Percentiles rank a stretch among this genome's conserved stretches.
Evolutionary conservation across 1,139 yeast genomes (phyloP).

Genomic region (Nakaseomyces bracarensis): DNA sequence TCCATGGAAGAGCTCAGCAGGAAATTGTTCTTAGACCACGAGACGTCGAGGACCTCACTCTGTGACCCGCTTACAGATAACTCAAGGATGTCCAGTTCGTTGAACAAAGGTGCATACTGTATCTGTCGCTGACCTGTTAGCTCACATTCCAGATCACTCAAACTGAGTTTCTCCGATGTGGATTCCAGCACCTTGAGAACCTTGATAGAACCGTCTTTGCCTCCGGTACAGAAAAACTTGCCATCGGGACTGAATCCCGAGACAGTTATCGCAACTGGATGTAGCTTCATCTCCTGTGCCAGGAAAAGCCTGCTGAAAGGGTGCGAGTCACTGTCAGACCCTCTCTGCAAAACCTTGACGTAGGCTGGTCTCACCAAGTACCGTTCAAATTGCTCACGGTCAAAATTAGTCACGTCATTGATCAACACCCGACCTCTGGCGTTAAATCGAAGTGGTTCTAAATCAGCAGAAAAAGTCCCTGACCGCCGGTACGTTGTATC

Average conservation of each 20-base stretch:
- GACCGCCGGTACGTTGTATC: slow-evolving; percentile 1
- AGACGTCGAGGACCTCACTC: slow-evolving; percentile 55
- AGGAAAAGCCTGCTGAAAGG: slow-evolving; percentile 49
- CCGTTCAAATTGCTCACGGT: slow-evolving; percentile 30
- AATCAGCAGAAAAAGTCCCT: slow-evolving; percentile 20
- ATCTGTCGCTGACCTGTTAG: slow-evolving; percentile 11
- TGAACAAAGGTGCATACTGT: slow-evolving; percentile 68
- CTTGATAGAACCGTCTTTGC: slow-evolving; percentile 44
- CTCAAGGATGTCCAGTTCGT: slow-evolving; percentile 47
- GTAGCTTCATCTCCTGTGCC: slow-evolving; percentile 60
- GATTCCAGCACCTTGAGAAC: background rate
- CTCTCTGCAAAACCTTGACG: slow-evolving; percentile 37
- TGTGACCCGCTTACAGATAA: slow-evolving; percentile 56
- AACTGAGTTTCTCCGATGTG: slow-evolving; percentile 1
- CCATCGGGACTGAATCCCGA: slow-evolving; percentile 67
- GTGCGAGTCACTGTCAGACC: background rate
- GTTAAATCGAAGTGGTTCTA: slow-evolving; percentile 22
- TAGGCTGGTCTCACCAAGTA: slow-evolving; percentile 46
- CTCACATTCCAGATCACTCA: slow-evolving; percentile 6
- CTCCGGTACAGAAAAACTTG: slow-evolving; percentile 72
- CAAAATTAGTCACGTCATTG: slow-evolving; percentile 9
- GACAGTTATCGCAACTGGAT: slow-evolving; percentile 8
- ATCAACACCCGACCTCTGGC: background rate
- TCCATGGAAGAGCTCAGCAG: slow-evolving; percentile 80
- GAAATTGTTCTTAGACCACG: slow-evolving; percentile 87